Evolutionary conservation across 2,329 filamentous ascomycete species (phyloP).

Genomic region (Metarhizium rileyi): DNA sequence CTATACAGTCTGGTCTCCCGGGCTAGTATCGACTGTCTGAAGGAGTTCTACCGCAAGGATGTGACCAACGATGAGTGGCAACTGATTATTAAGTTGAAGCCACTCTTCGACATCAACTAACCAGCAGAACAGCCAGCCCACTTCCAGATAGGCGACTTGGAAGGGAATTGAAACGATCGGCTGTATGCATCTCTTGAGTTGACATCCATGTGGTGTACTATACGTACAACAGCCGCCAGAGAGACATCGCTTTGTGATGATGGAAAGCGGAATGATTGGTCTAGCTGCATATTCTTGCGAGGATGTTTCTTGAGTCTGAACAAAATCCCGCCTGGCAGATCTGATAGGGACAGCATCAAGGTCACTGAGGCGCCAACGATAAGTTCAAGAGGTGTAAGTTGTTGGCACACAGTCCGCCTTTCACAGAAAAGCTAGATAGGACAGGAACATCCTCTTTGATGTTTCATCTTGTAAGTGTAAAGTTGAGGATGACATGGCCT

Average conservation of each 20-base stretch:
- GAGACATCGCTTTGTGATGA: not conserved
- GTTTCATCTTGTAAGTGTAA: not conserved
- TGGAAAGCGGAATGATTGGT: not conserved
- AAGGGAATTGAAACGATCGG: not conserved
- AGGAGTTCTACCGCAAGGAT: constrained; percentile 87
- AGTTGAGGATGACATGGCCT: not conserved
- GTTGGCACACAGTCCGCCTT: not conserved
- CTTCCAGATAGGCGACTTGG: not conserved
- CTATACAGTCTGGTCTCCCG: constrained; percentile 85
- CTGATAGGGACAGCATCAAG: not conserved
- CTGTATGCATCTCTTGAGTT: not conserved
- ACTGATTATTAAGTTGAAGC: constrained; percentile 91
- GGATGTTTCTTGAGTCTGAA: not conserved
- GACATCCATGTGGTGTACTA: not conserved
- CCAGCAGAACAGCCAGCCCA: not conserved
- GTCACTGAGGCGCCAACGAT: too few relatives aligned
- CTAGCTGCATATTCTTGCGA: not conserved
- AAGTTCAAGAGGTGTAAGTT: too few relatives aligned
- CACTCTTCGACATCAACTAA: constrained; percentile 78
- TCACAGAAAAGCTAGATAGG: not conserved
- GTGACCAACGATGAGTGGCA: constrained; percentile 90
- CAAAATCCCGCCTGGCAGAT: not conserved
- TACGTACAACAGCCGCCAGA: not conserved
- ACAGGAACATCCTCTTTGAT: not conserved
- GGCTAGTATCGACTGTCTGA: constrained; percentile 84